Evolutionary conservation across 345 rosid species (phyloP).

Genomic region (Gossypium sturtianum): DNA sequence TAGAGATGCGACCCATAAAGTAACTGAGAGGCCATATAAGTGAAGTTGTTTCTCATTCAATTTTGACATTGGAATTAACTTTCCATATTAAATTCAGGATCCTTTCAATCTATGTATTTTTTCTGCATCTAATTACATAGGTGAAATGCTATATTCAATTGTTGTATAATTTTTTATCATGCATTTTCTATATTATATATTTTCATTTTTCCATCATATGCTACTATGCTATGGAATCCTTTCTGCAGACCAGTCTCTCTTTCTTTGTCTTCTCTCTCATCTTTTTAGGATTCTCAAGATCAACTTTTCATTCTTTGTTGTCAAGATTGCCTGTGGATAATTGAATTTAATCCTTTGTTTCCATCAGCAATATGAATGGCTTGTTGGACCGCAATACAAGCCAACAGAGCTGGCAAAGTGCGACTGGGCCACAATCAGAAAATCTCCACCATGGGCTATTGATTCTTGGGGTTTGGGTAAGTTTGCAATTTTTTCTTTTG

Average conservation of each 20-base stretch:
- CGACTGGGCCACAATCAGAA: constrained; percentile 88
- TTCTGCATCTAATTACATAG: neutral
- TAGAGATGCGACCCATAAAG: neutral
- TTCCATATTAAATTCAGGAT: constrained; percentile 3
- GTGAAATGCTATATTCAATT: neutral
- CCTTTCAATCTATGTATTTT: neutral
- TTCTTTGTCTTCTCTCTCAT: neutral
- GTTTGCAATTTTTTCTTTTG: constrained; percentile 15
- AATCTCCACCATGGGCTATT: constrained; percentile 96
- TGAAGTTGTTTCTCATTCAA: neutral
- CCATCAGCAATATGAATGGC: constrained; percentile 91
- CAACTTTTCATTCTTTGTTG: neutral
- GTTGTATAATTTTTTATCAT: neutral
- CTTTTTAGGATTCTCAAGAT: neutral
- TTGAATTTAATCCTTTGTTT: neutral
- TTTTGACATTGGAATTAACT: neutral
- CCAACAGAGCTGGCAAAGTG: constrained; percentile 85
- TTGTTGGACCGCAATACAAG: constrained; percentile 85
- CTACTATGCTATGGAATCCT: neutral
- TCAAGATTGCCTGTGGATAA: neutral
- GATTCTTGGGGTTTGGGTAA: constrained; percentile 99
- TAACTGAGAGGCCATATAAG: neutral
- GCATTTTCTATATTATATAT: neutral
- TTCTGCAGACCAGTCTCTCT: neutral
- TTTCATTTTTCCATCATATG: neutral